Conservation (phyloP, 2,329 filamentous ascomycete genomes). For the Clarireedia hainanense region DNA sequence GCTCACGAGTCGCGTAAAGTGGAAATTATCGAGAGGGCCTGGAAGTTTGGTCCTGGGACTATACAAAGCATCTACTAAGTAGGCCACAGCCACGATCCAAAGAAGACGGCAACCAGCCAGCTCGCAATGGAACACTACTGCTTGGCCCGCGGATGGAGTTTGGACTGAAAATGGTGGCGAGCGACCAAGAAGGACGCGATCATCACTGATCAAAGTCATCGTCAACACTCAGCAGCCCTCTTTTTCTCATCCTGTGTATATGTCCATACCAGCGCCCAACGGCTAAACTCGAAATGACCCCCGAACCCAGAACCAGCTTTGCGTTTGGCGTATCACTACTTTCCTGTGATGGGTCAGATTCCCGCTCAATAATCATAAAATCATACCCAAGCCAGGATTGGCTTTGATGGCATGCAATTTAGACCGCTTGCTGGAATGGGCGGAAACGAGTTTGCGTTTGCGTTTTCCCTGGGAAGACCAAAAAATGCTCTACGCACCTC, state of each 20-base stretch:
- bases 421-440: background rate
- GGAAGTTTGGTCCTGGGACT: background rate
- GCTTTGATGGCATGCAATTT: background rate
- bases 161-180: background rate
- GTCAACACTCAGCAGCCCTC: background rate
- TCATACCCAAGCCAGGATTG: slow-evolving; percentile 6
- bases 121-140: background rate
- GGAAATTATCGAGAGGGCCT: background rate
- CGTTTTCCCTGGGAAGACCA: slow-evolving; percentile 1
- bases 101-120: background rate
- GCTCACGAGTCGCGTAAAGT: slow-evolving; percentile 4
- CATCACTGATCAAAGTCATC: background rate
- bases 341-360: background rate
- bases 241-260: background rate
- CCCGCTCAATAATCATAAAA: background rate
- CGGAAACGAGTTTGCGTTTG: background rate
- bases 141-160: background rate
- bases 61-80: background rate
- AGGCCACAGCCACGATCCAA: background rate
- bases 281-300: background rate
- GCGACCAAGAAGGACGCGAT: background rate
- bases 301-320: background rate
- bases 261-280: slow-evolving; percentile 5
- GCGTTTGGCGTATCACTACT: background rate
- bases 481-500: background rate